A percentile compares a stretch with the other conserved stretches of the same genome.
Evolutionary conservation across 139 green algal species (phyloP).

Genomic region (Chlorella vulgaris): DNA sequence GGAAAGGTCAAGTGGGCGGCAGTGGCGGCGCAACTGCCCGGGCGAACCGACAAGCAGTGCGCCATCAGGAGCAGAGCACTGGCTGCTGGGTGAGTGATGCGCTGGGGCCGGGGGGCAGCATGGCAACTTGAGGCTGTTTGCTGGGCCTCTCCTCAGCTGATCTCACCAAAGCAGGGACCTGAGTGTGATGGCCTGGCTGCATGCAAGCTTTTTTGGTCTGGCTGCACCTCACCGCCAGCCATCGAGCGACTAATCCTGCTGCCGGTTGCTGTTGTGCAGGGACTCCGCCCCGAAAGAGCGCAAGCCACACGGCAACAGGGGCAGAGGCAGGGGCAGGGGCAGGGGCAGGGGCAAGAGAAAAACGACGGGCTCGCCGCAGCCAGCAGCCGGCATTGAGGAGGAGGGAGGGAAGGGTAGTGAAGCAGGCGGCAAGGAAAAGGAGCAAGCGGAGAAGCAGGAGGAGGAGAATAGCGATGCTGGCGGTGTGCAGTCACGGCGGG

Average conservation of each 20-base stretch:
- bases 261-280: background rate
- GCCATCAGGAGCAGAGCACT: background rate
- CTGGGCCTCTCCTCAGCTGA: background rate
- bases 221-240: background rate
- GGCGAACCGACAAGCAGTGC: constrained; percentile 45
- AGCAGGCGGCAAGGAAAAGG: no score
- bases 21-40: constrained; percentile 31
- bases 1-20: constrained; percentile 41
- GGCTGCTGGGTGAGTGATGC: background rate
- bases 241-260: background rate
- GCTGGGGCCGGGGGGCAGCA: background rate
- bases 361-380: background rate
- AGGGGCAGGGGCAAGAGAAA: background rate
- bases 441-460: background rate
- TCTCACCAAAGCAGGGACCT: background rate
- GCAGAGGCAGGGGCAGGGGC: background rate
- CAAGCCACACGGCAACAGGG: background rate
- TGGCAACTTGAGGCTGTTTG: background rate
- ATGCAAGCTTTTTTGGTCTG: background rate
- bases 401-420: background rate
- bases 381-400: background rate
- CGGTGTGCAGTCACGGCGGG: background rate
- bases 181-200: background rate
- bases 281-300: background rate
- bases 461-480: background rate